phyloP scores from a whole-genome alignment of 345 rosid genomes.

The Camelina sativa region DNA sequence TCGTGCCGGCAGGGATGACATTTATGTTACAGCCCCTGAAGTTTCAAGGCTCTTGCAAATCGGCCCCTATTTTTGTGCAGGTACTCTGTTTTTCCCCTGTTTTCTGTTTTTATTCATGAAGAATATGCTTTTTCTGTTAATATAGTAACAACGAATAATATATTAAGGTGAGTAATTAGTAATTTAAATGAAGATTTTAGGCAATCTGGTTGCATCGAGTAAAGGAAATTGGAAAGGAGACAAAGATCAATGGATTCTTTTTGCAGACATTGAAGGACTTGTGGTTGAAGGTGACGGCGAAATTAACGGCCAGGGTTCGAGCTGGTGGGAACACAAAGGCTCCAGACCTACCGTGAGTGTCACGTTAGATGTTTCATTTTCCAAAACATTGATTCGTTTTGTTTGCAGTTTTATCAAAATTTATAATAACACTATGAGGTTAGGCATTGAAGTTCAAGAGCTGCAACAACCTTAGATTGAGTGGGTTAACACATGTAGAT shows the following conservation, averaged over 20 bases:
- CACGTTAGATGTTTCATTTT: background rate
- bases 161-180: background rate
- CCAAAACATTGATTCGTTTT: background rate
- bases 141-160: background rate
- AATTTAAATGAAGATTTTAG: conserved; percentile 41
- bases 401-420: background rate
- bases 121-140: background rate
- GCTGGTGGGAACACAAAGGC: conserved; percentile 52
- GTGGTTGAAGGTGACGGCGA: conserved; percentile 42
- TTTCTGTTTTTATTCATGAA: background rate
- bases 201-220: conserved; percentile 48
- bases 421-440: background rate
- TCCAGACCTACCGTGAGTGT: conserved; percentile 46
- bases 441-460: conserved; percentile 48
- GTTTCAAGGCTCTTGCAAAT: conserved; percentile 53
- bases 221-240: conserved; percentile 43
- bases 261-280: conserved; percentile 40
- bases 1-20: conserved; percentile 41
- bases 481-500: conserved; percentile 44
- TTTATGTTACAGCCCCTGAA: conserved; percentile 48
- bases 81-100: conserved; percentile 41
- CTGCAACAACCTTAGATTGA: conserved; percentile 44
- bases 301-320: conserved; percentile 51
- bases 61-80: conserved; percentile 41
- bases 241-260: conserved; percentile 44